These are phyloP conservation scores for Boletus bicolor DNA, from an alignment of 768 basidiomycete genomes.

Conservation along the genomic window DNA sequence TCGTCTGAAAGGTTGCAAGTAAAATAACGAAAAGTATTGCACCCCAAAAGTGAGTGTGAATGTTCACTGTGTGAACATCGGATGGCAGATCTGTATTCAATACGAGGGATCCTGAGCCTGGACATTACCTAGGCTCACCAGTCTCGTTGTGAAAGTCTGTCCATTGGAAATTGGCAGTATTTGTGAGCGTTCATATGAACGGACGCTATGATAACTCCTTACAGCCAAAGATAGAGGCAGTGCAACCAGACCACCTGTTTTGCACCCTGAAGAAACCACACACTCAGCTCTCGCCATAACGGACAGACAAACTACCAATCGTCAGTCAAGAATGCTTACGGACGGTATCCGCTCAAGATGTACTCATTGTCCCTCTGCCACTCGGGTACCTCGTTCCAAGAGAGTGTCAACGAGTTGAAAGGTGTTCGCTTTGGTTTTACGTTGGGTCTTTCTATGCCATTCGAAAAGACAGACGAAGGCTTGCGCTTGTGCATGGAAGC, in stretches of 20 bases:
- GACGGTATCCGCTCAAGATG: conserved; percentile 66
- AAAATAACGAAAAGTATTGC: conserved; percentile 59
- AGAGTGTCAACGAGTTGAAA: conserved; percentile 29
- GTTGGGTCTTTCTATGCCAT: conserved; percentile 6
- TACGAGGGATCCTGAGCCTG: background rate
- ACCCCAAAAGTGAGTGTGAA: conserved; percentile 77
- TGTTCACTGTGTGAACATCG: conserved; percentile 59
- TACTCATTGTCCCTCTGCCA: conserved; percentile 78
- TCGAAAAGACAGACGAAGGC: background rate
- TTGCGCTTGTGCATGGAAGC: conserved; percentile 19
- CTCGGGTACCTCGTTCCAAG: conserved; percentile 58
- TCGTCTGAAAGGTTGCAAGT: conserved; percentile 49
- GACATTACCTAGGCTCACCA: conserved; percentile 36
- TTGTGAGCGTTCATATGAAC: conserved; percentile 14
- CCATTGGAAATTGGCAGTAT: conserved; percentile 13
- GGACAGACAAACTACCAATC: conserved; percentile 6
- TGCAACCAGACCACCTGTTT: conserved; percentile 59
- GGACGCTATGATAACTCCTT: conserved; percentile 29
- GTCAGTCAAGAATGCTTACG: conserved; percentile 38
- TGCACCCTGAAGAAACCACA: conserved; percentile 43
- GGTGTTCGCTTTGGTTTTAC: background rate
- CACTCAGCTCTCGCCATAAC: background rate
- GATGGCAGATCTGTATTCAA: conserved; percentile 3
- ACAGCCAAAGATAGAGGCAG: conserved; percentile 67
- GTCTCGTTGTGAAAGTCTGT: conserved; percentile 80